phyloP scores from a whole-genome alignment of 345 rosid genomes.

The Brassica rapa region DNA sequence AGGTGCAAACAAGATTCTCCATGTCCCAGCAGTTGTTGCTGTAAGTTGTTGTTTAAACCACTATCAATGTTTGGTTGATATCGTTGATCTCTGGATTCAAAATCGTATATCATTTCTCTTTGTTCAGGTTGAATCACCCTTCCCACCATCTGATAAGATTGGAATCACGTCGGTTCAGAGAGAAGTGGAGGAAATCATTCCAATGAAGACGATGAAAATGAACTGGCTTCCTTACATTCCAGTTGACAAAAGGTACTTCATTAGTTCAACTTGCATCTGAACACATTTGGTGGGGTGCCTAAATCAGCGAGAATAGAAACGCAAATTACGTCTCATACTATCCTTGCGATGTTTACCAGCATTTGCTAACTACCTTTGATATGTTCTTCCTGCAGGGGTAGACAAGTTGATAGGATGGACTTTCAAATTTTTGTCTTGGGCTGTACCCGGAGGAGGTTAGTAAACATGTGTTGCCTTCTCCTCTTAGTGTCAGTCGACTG shows the following conservation, averaged over 20 bases:
- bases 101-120: constrained; percentile 2
- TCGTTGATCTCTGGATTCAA: neutral
- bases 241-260: constrained; percentile 67
- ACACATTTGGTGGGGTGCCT: constrained; percentile 19
- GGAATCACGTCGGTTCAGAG: constrained; percentile 97
- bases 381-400: constrained; percentile 57
- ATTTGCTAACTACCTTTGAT: constrained; percentile 25
- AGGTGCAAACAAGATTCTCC: constrained; percentile 52
- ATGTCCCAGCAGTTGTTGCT: constrained; percentile 81
- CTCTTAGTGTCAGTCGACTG: neutral
- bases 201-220: constrained; percentile 99
- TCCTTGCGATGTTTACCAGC: neutral
- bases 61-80: constrained; percentile 6
- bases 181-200: constrained; percentile 90
- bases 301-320: constrained; percentile 1
- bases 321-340: neutral
- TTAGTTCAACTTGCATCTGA: constrained; percentile 1
- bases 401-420: constrained; percentile 75
- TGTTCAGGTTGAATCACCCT: constrained; percentile 76
- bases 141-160: constrained; percentile 96
- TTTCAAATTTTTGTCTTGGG: constrained; percentile 70
- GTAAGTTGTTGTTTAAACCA: constrained; percentile 54
- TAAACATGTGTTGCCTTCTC: neutral
- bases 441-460: constrained; percentile 88
- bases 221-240: constrained; percentile 98